Conservation (phyloP, 2,329 filamentous ascomycete genomes). For the Chrysoporthe deuterocubensis region DNA sequence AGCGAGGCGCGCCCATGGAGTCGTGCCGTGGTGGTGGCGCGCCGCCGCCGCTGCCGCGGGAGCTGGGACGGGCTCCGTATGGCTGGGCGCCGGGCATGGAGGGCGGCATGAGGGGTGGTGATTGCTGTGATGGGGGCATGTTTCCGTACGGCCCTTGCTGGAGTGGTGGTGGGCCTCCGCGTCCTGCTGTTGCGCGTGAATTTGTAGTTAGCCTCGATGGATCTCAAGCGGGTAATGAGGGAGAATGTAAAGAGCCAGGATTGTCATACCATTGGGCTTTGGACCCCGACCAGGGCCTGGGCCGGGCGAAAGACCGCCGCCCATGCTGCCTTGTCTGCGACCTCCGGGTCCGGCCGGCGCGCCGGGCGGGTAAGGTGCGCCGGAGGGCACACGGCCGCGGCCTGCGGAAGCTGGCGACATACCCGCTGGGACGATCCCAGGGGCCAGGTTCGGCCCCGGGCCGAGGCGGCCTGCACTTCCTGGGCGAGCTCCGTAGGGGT, state of each 20-base stretch:
- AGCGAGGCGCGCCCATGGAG: background rate
- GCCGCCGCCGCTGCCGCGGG: constrained; percentile 25
- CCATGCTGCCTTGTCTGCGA: constrained; percentile 31
- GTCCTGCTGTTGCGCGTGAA: constrained; percentile 34
- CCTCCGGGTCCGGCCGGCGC: constrained; percentile 15
- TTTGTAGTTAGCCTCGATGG: constrained; percentile 44
- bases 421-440: constrained; percentile 19
- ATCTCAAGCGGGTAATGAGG: constrained; percentile 37
- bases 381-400: constrained; percentile 47
- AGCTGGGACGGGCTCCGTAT: constrained; percentile 18
- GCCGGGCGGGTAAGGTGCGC: constrained; percentile 13
- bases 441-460: constrained; percentile 30
- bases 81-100: constrained; percentile 34
- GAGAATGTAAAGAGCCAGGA: constrained; percentile 31
- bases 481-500: constrained; percentile 60
- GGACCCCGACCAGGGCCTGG: constrained; percentile 4
- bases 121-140: constrained; percentile 14
- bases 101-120: constrained; percentile 32
- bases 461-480: constrained; percentile 38
- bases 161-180: constrained; percentile 22
- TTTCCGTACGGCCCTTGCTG: constrained; percentile 23
- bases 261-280: constrained; percentile 26
- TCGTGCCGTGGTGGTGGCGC: background rate
- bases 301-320: constrained; percentile 23
- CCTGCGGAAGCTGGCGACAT: constrained; percentile 28